Conservation (phyloP, 2,329 filamentous ascomycete genomes). For the Lizonia empirigonia region DNA sequence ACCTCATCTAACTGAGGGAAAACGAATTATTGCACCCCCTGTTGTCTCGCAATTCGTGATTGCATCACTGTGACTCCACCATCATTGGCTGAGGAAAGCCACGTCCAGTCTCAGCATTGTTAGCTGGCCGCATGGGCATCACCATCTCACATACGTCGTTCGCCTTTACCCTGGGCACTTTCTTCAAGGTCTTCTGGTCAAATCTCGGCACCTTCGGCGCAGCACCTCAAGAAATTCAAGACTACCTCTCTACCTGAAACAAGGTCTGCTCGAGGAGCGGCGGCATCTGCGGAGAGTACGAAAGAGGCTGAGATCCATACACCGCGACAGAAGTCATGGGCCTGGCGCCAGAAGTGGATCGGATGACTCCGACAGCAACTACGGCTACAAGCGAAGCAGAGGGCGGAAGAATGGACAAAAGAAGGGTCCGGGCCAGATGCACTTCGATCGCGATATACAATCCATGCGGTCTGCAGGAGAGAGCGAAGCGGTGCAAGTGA, state of each 20-base stretch:
- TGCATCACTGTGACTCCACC: no score
- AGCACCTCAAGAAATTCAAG: slow-evolving; percentile 48
- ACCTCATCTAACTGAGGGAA: no score
- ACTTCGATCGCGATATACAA: slow-evolving; percentile 32
- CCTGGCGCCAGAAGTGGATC: slow-evolving; percentile 11
- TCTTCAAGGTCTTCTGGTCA: slow-evolving; percentile 50
- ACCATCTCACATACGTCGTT: no score
- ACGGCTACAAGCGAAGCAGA: slow-evolving; percentile 11
- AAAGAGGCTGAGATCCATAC: slow-evolving; percentile 22
- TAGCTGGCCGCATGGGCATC: no score
- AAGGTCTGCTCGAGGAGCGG: slow-evolving; percentile 51
- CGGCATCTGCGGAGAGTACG: slow-evolving; percentile 40
- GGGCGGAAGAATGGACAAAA: slow-evolving; percentile 11
- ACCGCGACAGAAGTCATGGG: slow-evolving; percentile 19
- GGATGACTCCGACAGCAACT: slow-evolving; percentile 17
- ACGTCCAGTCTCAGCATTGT: no score
- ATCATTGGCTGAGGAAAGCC: no score
- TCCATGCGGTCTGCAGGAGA: slow-evolving; percentile 34
- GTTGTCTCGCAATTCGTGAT: no score
- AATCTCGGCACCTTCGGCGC: slow-evolving; percentile 47
- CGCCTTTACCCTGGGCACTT: slow-evolving; percentile 52
- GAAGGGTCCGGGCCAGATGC: slow-evolving; percentile 7
- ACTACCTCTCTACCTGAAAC: slow-evolving; percentile 49
- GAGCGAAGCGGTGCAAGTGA: slow-evolving; percentile 43
- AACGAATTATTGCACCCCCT: no score